Base-by-base conservation (phyloP, 768 basidiomycete genomes). In the Hypholoma sublateritium region DNA sequence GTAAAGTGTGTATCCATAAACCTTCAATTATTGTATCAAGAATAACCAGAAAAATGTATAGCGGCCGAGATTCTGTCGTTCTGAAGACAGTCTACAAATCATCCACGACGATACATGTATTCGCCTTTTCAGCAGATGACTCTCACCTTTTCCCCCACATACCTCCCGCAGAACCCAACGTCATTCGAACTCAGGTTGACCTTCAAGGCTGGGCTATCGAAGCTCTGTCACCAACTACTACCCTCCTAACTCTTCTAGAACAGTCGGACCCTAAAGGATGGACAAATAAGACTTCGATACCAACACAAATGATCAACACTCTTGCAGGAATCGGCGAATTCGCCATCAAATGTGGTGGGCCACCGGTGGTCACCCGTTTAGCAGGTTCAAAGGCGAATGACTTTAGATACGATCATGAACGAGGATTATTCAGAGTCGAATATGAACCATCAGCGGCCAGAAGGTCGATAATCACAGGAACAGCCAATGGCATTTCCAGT, bases 201-300 rank as follows among this genome's bases (percentile, higher is more conserved):
- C 77, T 99, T n/a, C 95, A 94, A 74, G 97, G 96, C 46, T 98
- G 95, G 92, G 92, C 96, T 0, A 94, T 99, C 63, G 96, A 98
- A 71, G 83, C 91, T 0, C 77, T 99, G 8, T 98, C 95, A 0
- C 97, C 96, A 0, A 98, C 86, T 2, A 98, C 97, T 1, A 97
- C 95, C 0, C 84, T 91, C 11, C 85, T 99, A 59, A 97, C 95
- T 0, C 76, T 99, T 1, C 81, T 99, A 4, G 96, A 98, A 66
- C 97, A 98, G 71, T 95, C 93, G 11, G 96, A 99, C 69, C 95
- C 95, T 5, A 93, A 95, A 71, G 95, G 95, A 45, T 98, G 96
- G 95, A 87, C 93, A 5, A 94, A 92, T 73, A 98, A 98, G 71
- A 85, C 87, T 0, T 91, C 91, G 12, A 95, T 96, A 50, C 96